These are phyloP conservation scores for Sisymbrium altissimum DNA, from an alignment of 345 rosid species.

Conservation along the genomic window DNA sequence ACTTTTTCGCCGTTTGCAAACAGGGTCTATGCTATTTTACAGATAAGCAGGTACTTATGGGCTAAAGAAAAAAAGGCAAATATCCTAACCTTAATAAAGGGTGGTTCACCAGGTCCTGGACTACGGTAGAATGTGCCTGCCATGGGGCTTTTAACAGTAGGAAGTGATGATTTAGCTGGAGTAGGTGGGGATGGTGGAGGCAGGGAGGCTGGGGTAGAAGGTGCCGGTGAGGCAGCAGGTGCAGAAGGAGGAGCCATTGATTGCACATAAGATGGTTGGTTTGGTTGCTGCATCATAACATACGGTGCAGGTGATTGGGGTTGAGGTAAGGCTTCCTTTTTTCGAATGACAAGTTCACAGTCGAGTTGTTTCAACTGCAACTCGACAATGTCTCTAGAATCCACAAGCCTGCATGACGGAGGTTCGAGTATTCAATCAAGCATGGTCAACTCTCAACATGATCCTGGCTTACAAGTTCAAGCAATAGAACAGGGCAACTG, in stretches of 20 bases:
- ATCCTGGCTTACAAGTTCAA: background rate
- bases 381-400: constrained; percentile 86
- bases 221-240: constrained; percentile 39
- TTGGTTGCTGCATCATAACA: constrained; percentile 55
- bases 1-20: background rate
- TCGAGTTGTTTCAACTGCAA: constrained; percentile 83
- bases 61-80: background rate
- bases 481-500: background rate
- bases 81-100: constrained; percentile 67
- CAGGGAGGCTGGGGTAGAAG: constrained; percentile 44
- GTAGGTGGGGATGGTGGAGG: constrained; percentile 45
- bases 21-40: background rate
- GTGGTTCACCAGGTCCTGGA: constrained; percentile 74
- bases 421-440: background rate
- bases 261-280: constrained; percentile 37
- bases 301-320: constrained; percentile 48
- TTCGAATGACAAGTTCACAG: constrained; percentile 71
- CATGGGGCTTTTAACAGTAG: constrained; percentile 83
- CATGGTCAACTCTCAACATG: background rate
- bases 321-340: constrained; percentile 83
- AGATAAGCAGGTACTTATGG: background rate
- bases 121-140: constrained; percentile 86
- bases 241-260: constrained; percentile 42
- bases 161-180: constrained; percentile 57
- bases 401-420: constrained; percentile 64